These are phyloP conservation scores for Metschnikowia continentalis DNA, from an alignment of 805 yeast genomes.

Conservation along the genomic window DNA sequence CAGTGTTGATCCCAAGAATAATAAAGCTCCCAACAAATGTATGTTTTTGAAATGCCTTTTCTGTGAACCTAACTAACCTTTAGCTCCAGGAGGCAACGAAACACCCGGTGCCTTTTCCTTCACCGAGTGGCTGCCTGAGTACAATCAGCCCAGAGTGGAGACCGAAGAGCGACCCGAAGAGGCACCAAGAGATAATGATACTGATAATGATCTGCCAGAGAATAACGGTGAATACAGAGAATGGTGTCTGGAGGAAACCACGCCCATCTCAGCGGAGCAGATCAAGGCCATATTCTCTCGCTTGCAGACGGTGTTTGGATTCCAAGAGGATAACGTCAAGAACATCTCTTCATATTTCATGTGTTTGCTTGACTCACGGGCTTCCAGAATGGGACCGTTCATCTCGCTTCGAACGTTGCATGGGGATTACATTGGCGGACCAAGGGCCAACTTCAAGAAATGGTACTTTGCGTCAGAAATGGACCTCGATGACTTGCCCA, in stretches of 20 bases:
- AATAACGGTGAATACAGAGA: slow-evolving; percentile 11
- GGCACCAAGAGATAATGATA: neutral
- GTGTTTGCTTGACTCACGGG: slow-evolving; percentile 22
- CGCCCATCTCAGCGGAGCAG: slow-evolving; percentile 49
- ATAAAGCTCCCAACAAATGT: neutral
- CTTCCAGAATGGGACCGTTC: slow-evolving; percentile 57
- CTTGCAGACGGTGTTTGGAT: slow-evolving; percentile 56
- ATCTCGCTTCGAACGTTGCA: slow-evolving; percentile 59
- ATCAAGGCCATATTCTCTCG: slow-evolving; percentile 55
- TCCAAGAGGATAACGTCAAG: slow-evolving; percentile 59
- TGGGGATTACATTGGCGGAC: slow-evolving; percentile 73
- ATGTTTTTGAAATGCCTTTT: neutral
- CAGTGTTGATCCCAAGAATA: neutral
- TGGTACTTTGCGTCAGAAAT: slow-evolving; percentile 77
- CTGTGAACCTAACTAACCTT: neutral
- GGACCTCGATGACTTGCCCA: slow-evolving; percentile 39
- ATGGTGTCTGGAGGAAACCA: slow-evolving; percentile 41
- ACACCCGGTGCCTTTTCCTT: slow-evolving; percentile 5
- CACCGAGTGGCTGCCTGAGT: slow-evolving; percentile 5
- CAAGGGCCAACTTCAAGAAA: slow-evolving; percentile 61
- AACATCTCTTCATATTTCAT: slow-evolving; percentile 52
- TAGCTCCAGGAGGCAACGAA: neutral
- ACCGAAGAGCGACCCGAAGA: neutral
- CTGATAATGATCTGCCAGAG: neutral
- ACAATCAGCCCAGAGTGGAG: neutral